These are phyloP conservation scores for Ceratocystis colombiana DNA, from an alignment of 2,329 filamentous ascomycete genomes.

Conservation along the genomic window DNA sequence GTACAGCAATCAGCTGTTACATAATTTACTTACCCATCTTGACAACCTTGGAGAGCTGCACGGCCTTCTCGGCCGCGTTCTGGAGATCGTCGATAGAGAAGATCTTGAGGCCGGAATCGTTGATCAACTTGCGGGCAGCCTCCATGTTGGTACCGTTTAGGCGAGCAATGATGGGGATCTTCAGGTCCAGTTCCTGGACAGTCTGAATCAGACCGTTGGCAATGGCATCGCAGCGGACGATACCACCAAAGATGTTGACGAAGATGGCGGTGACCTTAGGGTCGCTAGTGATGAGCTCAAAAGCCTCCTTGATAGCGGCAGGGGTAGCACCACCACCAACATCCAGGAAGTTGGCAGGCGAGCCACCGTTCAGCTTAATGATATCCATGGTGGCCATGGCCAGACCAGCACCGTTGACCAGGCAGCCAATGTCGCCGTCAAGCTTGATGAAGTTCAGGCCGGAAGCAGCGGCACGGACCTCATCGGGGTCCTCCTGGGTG, in stretches of 20 bases:
- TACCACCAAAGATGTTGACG: conserved; percentile 99
- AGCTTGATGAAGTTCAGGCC: conserved; percentile 99
- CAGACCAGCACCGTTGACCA: conserved; percentile 97
- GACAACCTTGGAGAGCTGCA: conserved; percentile 98
- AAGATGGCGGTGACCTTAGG: conserved; percentile 98
- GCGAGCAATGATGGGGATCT: conserved; percentile 92
- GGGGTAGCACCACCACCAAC: conserved; percentile 96
- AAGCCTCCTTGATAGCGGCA: conserved; percentile 91
- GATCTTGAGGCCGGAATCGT: conserved; percentile 97
- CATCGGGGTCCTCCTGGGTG: conserved; percentile 91
- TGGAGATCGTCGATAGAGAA: conserved; percentile 99
- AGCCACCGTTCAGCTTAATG: conserved; percentile 97
- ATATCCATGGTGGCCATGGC: conserved; percentile 99
- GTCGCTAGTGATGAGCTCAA: conserved; percentile 97
- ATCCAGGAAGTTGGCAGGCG: conserved; percentile 96
- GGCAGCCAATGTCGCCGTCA: conserved; percentile 96
- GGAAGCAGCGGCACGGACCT: conserved; percentile 90
- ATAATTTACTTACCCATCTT: conserved; percentile 68
- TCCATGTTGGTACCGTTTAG: conserved; percentile 99
- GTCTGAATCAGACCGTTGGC: conserved; percentile 93
- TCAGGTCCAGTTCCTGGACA: conserved; percentile 86
- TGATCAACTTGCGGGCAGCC: conserved; percentile 81
- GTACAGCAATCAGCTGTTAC: conserved; percentile 18
- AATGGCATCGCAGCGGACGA: conserved; percentile 95
- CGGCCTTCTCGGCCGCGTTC: conserved; percentile 91